Base-by-base conservation (phyloP, 1,284 basidiomycete genomes). In the Chondrostereum purpureum region DNA sequence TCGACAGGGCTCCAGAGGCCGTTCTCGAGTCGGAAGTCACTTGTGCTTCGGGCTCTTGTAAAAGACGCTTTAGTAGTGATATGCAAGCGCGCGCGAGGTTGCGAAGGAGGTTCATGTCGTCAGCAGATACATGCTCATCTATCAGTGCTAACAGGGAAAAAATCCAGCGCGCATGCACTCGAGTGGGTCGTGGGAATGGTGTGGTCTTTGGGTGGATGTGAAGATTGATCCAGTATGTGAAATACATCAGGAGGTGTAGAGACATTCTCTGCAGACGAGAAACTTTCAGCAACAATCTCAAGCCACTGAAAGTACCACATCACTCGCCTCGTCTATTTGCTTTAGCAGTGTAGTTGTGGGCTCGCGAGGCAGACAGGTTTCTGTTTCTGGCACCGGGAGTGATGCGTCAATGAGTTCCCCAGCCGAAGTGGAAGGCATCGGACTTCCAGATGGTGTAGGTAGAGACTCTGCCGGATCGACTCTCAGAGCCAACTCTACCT, bases 111-210 rank as follows among this genome's bases (percentile, higher is more conserved):
- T 78, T 84, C 63, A 87, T 84, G 55, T 95, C 86, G 49, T 91
- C 87, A 12, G 84, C 79, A 27, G 80, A 76, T 22, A 94, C 66
- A 23, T 79, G 71, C 11, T 80, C 74, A 45, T 92, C 89, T 16
- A 93, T 67, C 37, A 80, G 73, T 13, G 83, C 70, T 12, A 97
- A 72, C 36, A 94, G 73, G 2, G 77, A 73, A 61, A 95, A 92
- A 38, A 92, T 80, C 92, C 93, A 96, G 23, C 77, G 78, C 2
- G 80, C 77, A 57, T 94, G 88, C 17, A 72, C 67, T 43, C 79
- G 70, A 3, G 78, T 78, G 20, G 86, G 70, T 14, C 69, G 64
- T 42, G 68, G 67, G 16, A 63, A 56, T 52, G 23, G 63, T 60
- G 20, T 68, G 66, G 45, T 69, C 61, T 39, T 10, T n/a, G 27